A percentile compares a stretch with the other conserved stretches of the same genome.
Conservation (phyloP, 2,329 filamentous ascomycete species). For the Ophiocordyceps unilateralis region DNA sequence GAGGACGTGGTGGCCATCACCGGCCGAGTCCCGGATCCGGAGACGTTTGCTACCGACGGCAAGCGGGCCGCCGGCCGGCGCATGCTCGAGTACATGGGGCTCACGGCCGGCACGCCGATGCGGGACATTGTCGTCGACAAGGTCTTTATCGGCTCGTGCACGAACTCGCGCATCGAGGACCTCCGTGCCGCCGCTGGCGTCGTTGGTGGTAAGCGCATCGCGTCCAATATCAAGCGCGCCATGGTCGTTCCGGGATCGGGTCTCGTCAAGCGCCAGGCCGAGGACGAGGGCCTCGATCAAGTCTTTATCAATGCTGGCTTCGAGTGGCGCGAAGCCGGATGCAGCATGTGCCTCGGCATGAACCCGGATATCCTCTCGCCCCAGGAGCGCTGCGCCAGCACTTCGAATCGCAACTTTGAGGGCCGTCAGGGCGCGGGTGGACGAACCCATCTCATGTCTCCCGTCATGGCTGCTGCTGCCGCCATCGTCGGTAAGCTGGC, state of each 20-base stretch:
- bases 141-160: slow-evolving; percentile 96
- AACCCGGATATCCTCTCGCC: slow-evolving; percentile 94
- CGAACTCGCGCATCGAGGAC: slow-evolving; percentile 93
- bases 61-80: slow-evolving; percentile 68
- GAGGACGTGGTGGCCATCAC: slow-evolving; percentile 95
- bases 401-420: slow-evolving; percentile 95
- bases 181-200: slow-evolving; percentile 72
- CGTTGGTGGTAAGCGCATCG: slow-evolving; percentile 74
- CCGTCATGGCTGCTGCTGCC: slow-evolving; percentile 86
- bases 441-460: slow-evolving; percentile 90
- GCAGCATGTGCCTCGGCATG: slow-evolving; percentile 98
- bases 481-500: slow-evolving; percentile 81
- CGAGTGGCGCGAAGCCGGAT: slow-evolving; percentile 95
- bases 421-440: slow-evolving; percentile 85
- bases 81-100: slow-evolving; percentile 91
- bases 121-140: slow-evolving; percentile 88
- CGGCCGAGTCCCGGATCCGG: slow-evolving; percentile 74
- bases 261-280: slow-evolving; percentile 80
- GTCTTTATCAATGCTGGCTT: slow-evolving; percentile 87
- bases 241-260: slow-evolving; percentile 96
- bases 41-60: slow-evolving; percentile 62
- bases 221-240: slow-evolving; percentile 75
- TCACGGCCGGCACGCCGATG: slow-evolving; percentile 73
- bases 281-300: slow-evolving; percentile 81
- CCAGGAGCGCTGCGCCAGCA: slow-evolving; percentile 83